phyloP scores from a whole-genome alignment of 495 filamentous ascomycete genomes.

The Neurospora sp. region DNA sequence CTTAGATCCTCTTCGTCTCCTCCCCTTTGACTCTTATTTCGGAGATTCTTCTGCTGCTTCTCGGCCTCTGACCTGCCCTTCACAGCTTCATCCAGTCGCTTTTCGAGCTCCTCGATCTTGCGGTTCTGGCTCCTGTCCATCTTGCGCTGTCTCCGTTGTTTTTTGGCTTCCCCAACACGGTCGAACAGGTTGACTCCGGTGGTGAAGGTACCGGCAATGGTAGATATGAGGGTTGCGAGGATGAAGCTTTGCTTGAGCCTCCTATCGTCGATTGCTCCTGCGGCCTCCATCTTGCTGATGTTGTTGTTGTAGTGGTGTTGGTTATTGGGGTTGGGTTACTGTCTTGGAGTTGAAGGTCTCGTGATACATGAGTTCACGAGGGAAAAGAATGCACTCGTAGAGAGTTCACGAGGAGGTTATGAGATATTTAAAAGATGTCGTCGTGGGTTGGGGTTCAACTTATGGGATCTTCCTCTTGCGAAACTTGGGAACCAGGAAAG shows the following conservation, averaged over 20 bases:
- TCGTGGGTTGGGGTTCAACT: neutral
- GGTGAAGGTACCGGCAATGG: slow-evolving; percentile 28
- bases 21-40: neutral
- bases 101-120: slow-evolving; percentile 26
- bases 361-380: neutral
- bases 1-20: slow-evolving; percentile 12
- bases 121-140: slow-evolving; percentile 22
- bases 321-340: neutral
- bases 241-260: slow-evolving; percentile 24
- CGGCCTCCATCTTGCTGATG: slow-evolving; percentile 41
- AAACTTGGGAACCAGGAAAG: neutral
- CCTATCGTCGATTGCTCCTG: slow-evolving; percentile 47
- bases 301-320: neutral
- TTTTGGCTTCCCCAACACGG: slow-evolving; percentile 22
- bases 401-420: neutral
- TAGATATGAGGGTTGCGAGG: slow-evolving; percentile 27
- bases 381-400: neutral
- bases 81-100: slow-evolving; percentile 20
- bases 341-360: neutral
- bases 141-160: slow-evolving; percentile 23
- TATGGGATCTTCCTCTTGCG: neutral
- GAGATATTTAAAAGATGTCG: neutral
- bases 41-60: neutral
- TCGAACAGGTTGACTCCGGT: slow-evolving; percentile 28
- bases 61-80: slow-evolving; percentile 9